phyloP scores from a whole-genome alignment of 768 basidiomycete genomes.

The Pleurotus eryngii region DNA sequence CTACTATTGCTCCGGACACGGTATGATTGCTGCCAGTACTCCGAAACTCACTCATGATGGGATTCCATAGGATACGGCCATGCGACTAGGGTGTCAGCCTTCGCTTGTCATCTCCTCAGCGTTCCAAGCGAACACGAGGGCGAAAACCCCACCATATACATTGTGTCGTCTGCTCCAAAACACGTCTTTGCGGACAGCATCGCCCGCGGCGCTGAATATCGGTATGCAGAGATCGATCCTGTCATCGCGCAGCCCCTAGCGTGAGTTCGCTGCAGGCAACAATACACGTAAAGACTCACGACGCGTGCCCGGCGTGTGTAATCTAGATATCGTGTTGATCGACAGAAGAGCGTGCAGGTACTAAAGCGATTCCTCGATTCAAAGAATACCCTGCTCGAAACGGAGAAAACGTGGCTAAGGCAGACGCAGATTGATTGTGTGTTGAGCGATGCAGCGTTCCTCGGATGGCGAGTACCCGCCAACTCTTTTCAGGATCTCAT shows the following conservation, averaged over 20 bases:
- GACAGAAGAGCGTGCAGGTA: constrained; percentile 62
- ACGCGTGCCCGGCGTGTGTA: no score
- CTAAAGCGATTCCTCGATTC: constrained; percentile 53
- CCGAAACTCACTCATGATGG: not conserved
- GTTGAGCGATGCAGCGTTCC: constrained; percentile 74
- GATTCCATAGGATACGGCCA: constrained; percentile 66
- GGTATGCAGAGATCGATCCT: constrained; percentile 73
- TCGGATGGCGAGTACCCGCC: constrained; percentile 57
- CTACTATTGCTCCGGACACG: constrained; percentile 78
- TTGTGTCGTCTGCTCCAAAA: constrained; percentile 72
- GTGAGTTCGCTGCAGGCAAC: constrained; percentile 35
- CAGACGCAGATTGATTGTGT: constrained; percentile 53
- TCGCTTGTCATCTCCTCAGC: constrained; percentile 55
- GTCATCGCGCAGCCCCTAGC: constrained; percentile 80
- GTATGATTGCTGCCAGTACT: constrained; percentile 30
- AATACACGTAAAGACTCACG: no score
- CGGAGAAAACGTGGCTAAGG: constrained; percentile 58
- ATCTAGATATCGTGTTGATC: constrained; percentile 67
- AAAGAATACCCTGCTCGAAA: constrained; percentile 51
- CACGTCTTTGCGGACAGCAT: constrained; percentile 69
- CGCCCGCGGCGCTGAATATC: constrained; percentile 59
- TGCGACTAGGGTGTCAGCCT: constrained; percentile 78
- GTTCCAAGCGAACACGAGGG: constrained; percentile 23
- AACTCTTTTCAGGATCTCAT: not conserved
- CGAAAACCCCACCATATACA: constrained; percentile 47